Conservation (phyloP, 495 filamentous ascomycete genomes). For the Trichoderma parareesei region DNA sequence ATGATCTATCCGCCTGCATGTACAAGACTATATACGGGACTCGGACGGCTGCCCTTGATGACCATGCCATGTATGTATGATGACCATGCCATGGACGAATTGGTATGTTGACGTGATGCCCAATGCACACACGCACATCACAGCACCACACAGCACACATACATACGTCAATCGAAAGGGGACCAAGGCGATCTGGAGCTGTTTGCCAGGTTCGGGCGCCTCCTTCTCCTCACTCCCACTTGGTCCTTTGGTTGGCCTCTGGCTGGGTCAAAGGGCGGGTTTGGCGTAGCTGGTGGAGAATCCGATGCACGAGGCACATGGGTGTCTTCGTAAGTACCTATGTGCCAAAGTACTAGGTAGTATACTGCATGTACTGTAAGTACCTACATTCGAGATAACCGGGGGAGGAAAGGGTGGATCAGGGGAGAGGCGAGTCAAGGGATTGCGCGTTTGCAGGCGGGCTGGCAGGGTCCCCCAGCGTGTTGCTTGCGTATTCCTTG, state of each 20-base stretch:
- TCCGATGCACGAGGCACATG: constrained; percentile 6
- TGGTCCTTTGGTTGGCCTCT: background rate
- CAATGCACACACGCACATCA: background rate
- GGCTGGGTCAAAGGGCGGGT: background rate
- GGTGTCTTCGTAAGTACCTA: background rate
- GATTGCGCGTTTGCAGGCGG: background rate
- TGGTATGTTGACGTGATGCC: background rate
- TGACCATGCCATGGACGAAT: background rate
- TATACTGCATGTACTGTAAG: no score
- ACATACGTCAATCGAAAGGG: background rate
- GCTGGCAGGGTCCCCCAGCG: background rate
- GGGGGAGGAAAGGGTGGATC: background rate
- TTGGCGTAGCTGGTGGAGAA: constrained; percentile 1
- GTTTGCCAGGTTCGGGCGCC: no score
- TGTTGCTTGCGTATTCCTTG: background rate
- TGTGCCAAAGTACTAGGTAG: no score
- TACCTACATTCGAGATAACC: background rate
- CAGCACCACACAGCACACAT: background rate
- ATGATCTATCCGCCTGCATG: no score
- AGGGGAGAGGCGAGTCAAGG: constrained; percentile 6
- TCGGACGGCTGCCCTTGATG: background rate
- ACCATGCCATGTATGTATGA: background rate
- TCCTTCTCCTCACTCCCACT: background rate
- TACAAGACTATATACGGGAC: no score
- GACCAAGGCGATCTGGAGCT: constrained; percentile 5